These are phyloP conservation scores for Amniculicola lignicola DNA, from an alignment of 495 filamentous ascomycete species.

Conservation along the genomic window DNA sequence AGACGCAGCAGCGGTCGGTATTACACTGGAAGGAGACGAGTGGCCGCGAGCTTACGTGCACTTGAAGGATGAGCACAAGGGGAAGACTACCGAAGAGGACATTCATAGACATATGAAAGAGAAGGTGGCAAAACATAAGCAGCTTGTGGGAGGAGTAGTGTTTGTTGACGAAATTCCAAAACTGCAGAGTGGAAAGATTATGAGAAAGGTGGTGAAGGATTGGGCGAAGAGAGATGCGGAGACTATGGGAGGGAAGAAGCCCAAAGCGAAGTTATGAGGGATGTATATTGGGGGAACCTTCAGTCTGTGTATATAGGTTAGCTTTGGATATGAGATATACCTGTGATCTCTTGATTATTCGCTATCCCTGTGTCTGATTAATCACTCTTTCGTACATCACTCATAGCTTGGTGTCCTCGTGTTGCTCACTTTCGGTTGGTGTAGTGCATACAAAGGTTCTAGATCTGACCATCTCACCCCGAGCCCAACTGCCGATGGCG, in stretches of 20 bases:
- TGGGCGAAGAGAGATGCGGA: conserved; percentile 41
- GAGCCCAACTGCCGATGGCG: too few relatives aligned
- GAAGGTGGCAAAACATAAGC: conserved; percentile 41
- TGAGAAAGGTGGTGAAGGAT: conserved; percentile 38
- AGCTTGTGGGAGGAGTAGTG: conserved; percentile 38
- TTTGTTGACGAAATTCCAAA: conserved; percentile 43
- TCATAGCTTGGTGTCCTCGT: too few relatives aligned
- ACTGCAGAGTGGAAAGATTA: conserved; percentile 40
- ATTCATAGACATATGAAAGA: conserved; percentile 38
- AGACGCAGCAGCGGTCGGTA: conserved; percentile 44
- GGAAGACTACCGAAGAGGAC: conserved; percentile 32
- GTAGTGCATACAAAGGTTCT: too few relatives aligned
- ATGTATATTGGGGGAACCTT: too few relatives aligned
- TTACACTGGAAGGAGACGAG: conserved; percentile 37
- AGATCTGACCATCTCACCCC: too few relatives aligned
- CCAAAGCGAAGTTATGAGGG: conserved; percentile 29
- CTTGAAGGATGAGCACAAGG: conserved; percentile 37
- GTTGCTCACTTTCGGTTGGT: too few relatives aligned
- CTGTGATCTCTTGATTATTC: too few relatives aligned
- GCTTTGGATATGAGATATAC: too few relatives aligned
- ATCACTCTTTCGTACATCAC: too few relatives aligned
- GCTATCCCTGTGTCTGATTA: too few relatives aligned
- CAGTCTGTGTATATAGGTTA: too few relatives aligned
- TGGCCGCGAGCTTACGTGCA: conserved; percentile 40
- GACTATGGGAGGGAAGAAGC: conserved; percentile 13